A percentile compares a stretch with the other conserved stretches of the same genome.
Conservation (phyloP, 129 eudicot species). For the Pittosporum tobira region DNA sequence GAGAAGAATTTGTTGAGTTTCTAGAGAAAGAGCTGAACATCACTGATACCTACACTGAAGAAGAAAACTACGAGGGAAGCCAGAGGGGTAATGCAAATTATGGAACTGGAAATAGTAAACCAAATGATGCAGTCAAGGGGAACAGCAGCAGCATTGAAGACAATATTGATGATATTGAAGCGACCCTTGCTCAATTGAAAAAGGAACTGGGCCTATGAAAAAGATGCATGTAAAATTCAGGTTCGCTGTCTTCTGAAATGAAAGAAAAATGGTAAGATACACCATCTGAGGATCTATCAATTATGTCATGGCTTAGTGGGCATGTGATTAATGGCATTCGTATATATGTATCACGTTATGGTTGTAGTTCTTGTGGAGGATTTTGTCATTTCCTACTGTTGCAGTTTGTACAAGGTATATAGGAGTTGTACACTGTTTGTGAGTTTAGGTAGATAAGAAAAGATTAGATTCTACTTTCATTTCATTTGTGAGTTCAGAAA, state of each 20-base stretch:
- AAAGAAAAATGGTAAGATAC: neutral
- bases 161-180: conserved; percentile 81
- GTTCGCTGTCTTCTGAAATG: neutral
- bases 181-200: conserved; percentile 76
- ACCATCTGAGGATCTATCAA: too few species aligned
- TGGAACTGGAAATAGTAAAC: conserved; percentile 18
- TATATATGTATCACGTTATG: too few species aligned
- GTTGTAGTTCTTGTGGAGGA: too few species aligned
- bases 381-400: too few species aligned
- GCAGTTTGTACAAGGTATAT: too few species aligned
- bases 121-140: conserved; percentile 20
- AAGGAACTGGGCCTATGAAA: conserved; percentile 72
- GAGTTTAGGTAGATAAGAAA: too few species aligned
- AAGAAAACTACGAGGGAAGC: conserved; percentile 19
- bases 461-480: too few species aligned
- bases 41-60: conserved; percentile 37
- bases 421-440: too few species aligned
- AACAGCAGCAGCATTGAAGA: conserved; percentile 60
- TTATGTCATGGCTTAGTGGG: too few species aligned
- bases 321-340: too few species aligned
- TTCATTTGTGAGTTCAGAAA: too few species aligned
- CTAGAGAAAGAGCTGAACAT: conserved; percentile 89
- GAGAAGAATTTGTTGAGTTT: conserved; percentile 95
- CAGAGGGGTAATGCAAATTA: conserved; percentile 13
- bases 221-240: neutral